Conservation (phyloP, 2,329 filamentous ascomycete species). For the Fusarium sp. region DNA sequence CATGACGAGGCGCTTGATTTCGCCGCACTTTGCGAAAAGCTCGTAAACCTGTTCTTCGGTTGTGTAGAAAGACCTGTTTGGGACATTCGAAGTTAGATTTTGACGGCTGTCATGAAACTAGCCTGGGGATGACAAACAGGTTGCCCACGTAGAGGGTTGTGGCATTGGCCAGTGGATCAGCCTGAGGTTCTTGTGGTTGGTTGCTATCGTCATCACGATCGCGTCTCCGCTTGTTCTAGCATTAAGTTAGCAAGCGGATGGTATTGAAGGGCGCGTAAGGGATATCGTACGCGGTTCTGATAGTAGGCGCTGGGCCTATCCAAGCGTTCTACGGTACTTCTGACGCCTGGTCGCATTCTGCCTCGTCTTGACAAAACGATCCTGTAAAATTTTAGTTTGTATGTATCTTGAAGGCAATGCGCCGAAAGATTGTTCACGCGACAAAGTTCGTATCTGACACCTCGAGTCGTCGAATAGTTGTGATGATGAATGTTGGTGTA, state of each 20-base stretch:
- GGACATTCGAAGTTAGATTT: slow-evolving; percentile 32
- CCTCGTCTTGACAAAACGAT: neutral
- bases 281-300: slow-evolving; percentile 74
- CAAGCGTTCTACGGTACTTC: slow-evolving; percentile 87
- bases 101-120: neutral
- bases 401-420: too few species aligned
- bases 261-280: neutral
- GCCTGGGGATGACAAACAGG: slow-evolving; percentile 65
- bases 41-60: slow-evolving; percentile 99
- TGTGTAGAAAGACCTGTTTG: slow-evolving; percentile 87
- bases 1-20: slow-evolving; percentile 98
- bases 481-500: slow-evolving; percentile 28
- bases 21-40: slow-evolving; percentile 93
- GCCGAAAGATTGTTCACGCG: neutral
- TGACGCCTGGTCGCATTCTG: slow-evolving; percentile 59
- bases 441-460: slow-evolving; percentile 4
- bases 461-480: slow-evolving; percentile 2
- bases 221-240: slow-evolving; percentile 77
- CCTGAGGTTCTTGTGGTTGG: slow-evolving; percentile 59
- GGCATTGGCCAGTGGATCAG: slow-evolving; percentile 83
- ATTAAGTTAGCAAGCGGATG: slow-evolving; percentile 17
- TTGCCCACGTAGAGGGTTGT: slow-evolving; percentile 98
- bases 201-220: slow-evolving; percentile 69
- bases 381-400: neutral
- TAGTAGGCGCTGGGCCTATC: slow-evolving; percentile 97